phyloP scores from a whole-genome alignment of 108 stramenopile genomes.

The Cyclotella atomus region DNA sequence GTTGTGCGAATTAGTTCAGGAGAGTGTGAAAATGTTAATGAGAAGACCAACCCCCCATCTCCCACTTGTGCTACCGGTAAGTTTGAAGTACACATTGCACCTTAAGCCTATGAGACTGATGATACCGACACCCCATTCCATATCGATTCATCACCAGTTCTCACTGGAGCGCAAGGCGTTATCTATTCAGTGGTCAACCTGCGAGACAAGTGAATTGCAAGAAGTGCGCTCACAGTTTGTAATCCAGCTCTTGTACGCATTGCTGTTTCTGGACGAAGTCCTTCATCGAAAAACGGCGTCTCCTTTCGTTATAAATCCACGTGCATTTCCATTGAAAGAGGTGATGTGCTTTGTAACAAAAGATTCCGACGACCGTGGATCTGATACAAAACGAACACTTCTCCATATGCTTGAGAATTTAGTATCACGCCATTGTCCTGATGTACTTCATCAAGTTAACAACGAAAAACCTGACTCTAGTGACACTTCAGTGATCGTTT shows the following conservation, averaged over 20 bases:
- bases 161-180: conserved; percentile 23
- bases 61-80: conserved; percentile 46
- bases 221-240: conserved; percentile 37
- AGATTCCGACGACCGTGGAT: neutral
- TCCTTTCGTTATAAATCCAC: conserved; percentile 60
- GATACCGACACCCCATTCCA: neutral
- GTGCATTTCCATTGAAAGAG: conserved; percentile 51
- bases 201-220: neutral
- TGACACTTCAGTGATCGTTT: neutral
- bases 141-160: neutral
- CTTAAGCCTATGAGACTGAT: conserved; percentile 34
- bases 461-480: neutral
- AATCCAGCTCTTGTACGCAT: conserved; percentile 63
- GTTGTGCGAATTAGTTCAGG: conserved; percentile 15
- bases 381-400: neutral
- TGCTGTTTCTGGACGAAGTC: conserved; percentile 46
- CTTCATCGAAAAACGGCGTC: conserved; percentile 50
- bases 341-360: conserved; percentile 15
- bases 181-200: conserved; percentile 22
- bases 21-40: conserved; percentile 22
- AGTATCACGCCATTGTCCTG: conserved; percentile 33
- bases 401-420: conserved; percentile 8
- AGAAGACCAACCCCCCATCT: conserved; percentile 25
- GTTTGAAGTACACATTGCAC: neutral
- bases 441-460: conserved; percentile 7